These are phyloP conservation scores for Puccinellia tenuiflora DNA, from an alignment of 176 grass and related monocot genomes.

Conservation along the genomic window DNA sequence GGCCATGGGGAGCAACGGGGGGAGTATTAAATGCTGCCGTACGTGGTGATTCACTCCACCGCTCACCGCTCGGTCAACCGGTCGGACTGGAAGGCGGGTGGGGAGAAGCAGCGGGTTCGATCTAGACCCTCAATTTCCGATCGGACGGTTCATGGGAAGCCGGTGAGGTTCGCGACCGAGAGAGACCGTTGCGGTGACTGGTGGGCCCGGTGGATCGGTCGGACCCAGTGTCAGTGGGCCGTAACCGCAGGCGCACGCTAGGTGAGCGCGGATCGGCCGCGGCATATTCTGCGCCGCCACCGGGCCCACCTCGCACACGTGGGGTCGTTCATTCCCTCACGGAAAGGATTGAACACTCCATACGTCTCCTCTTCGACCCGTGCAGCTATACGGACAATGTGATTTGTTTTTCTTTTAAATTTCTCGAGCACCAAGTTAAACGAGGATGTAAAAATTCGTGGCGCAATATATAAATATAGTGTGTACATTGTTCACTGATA, in stretches of 20 bases:
- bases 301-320: too few relatives aligned
- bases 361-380: too few relatives aligned
- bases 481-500: too few relatives aligned
- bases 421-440: too few relatives aligned
- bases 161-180: too few relatives aligned
- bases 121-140: background rate
- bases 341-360: too few relatives aligned
- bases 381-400: too few relatives aligned
- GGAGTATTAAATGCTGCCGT: conserved; percentile 18
- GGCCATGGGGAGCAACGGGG: background rate
- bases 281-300: background rate
- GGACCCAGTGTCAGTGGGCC: background rate
- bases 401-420: too few relatives aligned
- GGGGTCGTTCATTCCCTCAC: too few relatives aligned
- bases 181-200: background rate
- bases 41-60: background rate
- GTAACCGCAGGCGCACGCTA: background rate
- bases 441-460: too few relatives aligned
- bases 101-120: background rate
- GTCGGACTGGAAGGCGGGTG: background rate
- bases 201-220: background rate
- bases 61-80: background rate
- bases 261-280: background rate
- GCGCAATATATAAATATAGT: too few relatives aligned
- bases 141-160: too few relatives aligned